Evolutionary conservation across 371 early-diverging fungal genomes (phyloP), one percentile per base, ranked within the genome.

Genomic region (Actinomucor elegans): DNA sequence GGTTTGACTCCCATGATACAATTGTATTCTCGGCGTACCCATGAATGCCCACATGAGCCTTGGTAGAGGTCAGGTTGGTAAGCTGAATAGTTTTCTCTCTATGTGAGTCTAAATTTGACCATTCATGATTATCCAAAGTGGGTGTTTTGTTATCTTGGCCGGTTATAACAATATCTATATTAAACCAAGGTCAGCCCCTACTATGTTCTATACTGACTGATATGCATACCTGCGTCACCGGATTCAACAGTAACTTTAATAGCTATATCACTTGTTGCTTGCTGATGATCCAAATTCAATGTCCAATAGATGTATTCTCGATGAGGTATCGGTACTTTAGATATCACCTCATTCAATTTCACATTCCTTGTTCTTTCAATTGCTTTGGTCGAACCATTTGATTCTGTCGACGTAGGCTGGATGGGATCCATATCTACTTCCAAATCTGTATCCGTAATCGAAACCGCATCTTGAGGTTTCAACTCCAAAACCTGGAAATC

Each of bases 391-490:
- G 61, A 46, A 21, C 38, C 33, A 7, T 14, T 32, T 31, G 27
- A 28, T 24, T 38, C 38, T 21, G 46, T 24, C 35, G 52, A 42
- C 18, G 24, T 37, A n/a, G 44, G 20, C 51, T 75, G 23, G 80
- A 51, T 3, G 85, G 80, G 48, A 34, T 81, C 82, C 42, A 94
- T 81, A 52, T 94, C 93, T 8, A 94, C 88, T 29, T 88, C 88
- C 12, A 95, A 67, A 66, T 95, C 95, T 1, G 92, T 91, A 60
- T 95, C 90, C 4, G 91, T 84, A 6, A 85, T 79, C 33, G 77
- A 85, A 10, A 87, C 90, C 29, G 80, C 89, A 20, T 64, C 62
- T 8, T 66, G 71, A 0, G 92, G 91, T 63, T 87, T 80, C 8
- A 92, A 66, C 12, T 88, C 85, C 6, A 73, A 70, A 0, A 94